Percentiles rank a stretch among this genome's conserved stretches.
Conservation (phyloP, 2,329 filamentous ascomycete genomes). For the Thielaviopsis cerberus region DNA sequence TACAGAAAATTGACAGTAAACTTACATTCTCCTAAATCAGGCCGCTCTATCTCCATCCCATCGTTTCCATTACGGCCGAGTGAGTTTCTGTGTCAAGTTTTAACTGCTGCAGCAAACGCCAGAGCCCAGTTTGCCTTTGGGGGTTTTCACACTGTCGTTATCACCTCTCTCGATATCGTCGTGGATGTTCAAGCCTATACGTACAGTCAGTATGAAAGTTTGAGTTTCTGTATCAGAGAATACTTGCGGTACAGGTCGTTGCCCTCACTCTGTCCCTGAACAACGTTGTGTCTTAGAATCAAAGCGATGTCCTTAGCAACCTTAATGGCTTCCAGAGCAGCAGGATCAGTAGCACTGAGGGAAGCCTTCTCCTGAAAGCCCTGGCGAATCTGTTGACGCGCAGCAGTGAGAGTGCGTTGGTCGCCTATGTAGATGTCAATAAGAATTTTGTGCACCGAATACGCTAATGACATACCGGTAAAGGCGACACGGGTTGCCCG, state of each 20-base stretch:
- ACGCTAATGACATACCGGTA: slow-evolving; percentile 38
- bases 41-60: neutral
- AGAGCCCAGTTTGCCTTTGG: neutral
- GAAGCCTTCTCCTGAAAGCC: slow-evolving; percentile 52
- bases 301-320: slow-evolving; percentile 69
- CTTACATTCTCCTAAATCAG: neutral
- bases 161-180: slow-evolving; percentile 79
- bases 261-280: slow-evolving; percentile 51
- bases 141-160: slow-evolving; percentile 64
- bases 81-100: neutral
- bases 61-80: neutral
- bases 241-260: slow-evolving; percentile 42
- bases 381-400: slow-evolving; percentile 51
- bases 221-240: too few relatives aligned
- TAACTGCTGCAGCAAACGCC: neutral
- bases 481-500: slow-evolving; percentile 73
- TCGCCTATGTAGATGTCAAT: slow-evolving; percentile 39
- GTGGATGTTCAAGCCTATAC: slow-evolving; percentile 66
- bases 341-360: slow-evolving; percentile 37
- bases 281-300: slow-evolving; percentile 66
- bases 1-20: neutral
- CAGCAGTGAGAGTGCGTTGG: slow-evolving; percentile 44
- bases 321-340: slow-evolving; percentile 45
- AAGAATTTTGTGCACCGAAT: neutral
- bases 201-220: neutral